Base-by-base conservation (phyloP, 352 stramenopile genomes). In the Globisporangium megalacanthum region DNA sequence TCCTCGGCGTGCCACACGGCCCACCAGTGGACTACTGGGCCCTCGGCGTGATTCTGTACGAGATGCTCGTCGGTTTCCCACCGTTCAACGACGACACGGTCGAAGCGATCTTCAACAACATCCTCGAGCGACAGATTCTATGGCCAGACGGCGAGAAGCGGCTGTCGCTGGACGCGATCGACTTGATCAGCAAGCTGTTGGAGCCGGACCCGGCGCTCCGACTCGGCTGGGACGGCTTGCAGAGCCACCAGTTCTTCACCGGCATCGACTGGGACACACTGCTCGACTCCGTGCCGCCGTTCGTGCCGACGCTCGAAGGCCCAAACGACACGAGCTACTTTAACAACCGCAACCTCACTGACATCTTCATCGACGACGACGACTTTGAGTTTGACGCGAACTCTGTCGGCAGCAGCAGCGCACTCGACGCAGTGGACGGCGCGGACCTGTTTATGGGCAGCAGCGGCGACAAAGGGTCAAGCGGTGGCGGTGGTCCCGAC, bases 281-380 rank as follows among this genome's bases (percentile, higher is more conserved):
- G 31, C 62, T 94, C 20, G 75, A 92, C 10, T 79, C 76, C 14
- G 83, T 86, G 19, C 83, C 84, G 29, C 86, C 86, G 20, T 96
- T 96, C 58, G 86, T 96, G 0, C 88, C 88, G 25, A 94, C 83
- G 2, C 61, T 96, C 19, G 82, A 92, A 65, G 83, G 85, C 6
- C 82, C 83, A 19, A 88, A 87, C 49, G 88, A 96, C 63, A 96
- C 88, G 35, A 93, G 82, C 52, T 96, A 96, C 64, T 96, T 96
- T 67, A 94, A 93, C 69, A 95, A 95, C 49, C 73, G 84, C 22
- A 86, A 96, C 56, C 62, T 95, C 29, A 93, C 83, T 0, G 85
- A 92, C 51, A 79, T 88, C 13, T 93, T 92, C 57, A 89, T 93
- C 37, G 85, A 94, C 47, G 82, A 92, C 60, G 75, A 89, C 36